Conservation (phyloP, 2,329 filamentous ascomycete species). For the Microcyclosporella mali region DNA sequence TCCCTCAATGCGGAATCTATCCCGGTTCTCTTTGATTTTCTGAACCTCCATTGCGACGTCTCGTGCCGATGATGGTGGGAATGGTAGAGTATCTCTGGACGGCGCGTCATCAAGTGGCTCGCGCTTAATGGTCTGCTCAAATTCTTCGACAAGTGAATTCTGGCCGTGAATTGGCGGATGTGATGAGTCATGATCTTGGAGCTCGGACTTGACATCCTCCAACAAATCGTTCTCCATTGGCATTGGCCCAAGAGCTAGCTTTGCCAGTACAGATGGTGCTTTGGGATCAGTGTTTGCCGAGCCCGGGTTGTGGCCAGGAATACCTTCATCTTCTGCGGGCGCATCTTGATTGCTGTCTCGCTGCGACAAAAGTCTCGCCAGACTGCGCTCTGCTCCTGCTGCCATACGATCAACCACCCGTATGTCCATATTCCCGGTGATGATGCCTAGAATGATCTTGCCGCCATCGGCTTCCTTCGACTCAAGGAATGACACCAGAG, state of each 20-base stretch:
- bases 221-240: conserved; percentile 78
- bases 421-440: conserved; percentile 57
- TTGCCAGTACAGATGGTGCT: conserved; percentile 52
- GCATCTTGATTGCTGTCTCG: conserved; percentile 50
- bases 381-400: conserved; percentile 52
- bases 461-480: conserved; percentile 78
- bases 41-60: conserved; percentile 94
- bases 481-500: conserved; percentile 82
- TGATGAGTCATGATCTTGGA: conserved; percentile 77
- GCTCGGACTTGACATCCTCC: conserved; percentile 77
- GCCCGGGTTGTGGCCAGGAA: conserved; percentile 60
- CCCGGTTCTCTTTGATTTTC: conserved; percentile 85
- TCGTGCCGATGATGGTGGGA: conserved; percentile 78
- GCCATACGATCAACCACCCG: conserved; percentile 52
- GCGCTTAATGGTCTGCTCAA: conserved; percentile 76
- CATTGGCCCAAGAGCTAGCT: conserved; percentile 70
- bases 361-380: conserved; percentile 53
- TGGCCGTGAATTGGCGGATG: conserved; percentile 66
- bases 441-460: conserved; percentile 66
- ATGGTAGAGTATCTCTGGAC: conserved; percentile 69
- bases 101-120: conserved; percentile 80
- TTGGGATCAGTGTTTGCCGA: conserved; percentile 56
- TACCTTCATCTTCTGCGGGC: conserved; percentile 62
- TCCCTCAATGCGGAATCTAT: conserved; percentile 81
- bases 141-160: conserved; percentile 73